phyloP scores from a whole-genome alignment of 2,329 filamentous ascomycete genomes.

The Ascochyta koolunga region DNA sequence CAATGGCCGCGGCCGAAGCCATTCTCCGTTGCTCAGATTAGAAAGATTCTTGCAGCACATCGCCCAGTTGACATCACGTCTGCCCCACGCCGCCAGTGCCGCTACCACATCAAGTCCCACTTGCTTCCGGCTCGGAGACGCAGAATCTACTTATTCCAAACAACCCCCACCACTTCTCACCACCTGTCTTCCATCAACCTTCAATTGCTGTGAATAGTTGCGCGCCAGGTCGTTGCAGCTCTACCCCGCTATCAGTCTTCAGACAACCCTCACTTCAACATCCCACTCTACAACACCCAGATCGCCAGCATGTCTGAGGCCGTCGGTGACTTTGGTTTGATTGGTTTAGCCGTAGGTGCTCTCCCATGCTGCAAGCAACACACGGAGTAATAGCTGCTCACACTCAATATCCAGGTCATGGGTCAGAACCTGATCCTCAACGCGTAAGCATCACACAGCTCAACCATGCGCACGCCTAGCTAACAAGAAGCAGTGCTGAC shows the following conservation, averaged over 20 bases:
- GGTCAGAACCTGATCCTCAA: slow-evolving; percentile 63
- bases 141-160: slow-evolving; percentile 43
- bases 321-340: slow-evolving; percentile 58
- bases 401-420: slow-evolving; percentile 46
- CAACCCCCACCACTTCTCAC: slow-evolving; percentile 34
- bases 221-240: slow-evolving; percentile 39
- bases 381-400: slow-evolving; percentile 24
- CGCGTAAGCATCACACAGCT: slow-evolving; percentile 47
- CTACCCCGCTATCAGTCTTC: slow-evolving; percentile 35
- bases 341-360: slow-evolving; percentile 55
- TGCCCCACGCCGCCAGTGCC: slow-evolving; percentile 38
- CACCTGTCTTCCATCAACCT: slow-evolving; percentile 30
- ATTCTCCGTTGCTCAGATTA: slow-evolving; percentile 33
- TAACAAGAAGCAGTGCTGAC: slow-evolving; percentile 51
- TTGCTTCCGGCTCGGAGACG: slow-evolving; percentile 36
- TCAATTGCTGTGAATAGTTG: slow-evolving; percentile 36
- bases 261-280: slow-evolving; percentile 21
- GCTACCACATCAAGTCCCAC: slow-evolving; percentile 29
- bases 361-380: not conserved
- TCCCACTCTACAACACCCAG: slow-evolving; percentile 13
- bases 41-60: slow-evolving; percentile 29
- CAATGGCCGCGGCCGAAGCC: slow-evolving; percentile 42
- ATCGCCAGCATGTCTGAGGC: slow-evolving; percentile 46
- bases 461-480: slow-evolving; percentile 24
- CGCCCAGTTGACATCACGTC: slow-evolving; percentile 32